Base-by-base conservation (phyloP, 441 rosid genomes). In the Erodium chrysanthum region DNA sequence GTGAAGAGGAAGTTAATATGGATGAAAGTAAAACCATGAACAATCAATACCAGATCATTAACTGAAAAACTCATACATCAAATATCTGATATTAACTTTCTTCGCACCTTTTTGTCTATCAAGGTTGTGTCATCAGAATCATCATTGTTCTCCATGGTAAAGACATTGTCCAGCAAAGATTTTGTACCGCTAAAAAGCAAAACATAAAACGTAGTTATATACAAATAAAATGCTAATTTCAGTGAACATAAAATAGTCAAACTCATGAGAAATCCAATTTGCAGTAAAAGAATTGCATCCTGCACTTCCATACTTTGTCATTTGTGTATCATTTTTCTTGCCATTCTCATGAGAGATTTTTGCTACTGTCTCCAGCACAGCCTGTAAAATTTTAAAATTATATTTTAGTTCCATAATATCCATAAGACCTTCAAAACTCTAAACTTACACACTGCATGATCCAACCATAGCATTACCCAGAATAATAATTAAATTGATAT, bases 101-200 rank as follows among this genome's bases (percentile, higher is more conserved):
- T 31, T 59, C 69, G 2, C 50, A 92, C 99, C 94, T 88, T 88
- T 70, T 89, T 94, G 84, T 94, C 99, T 77, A 94, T 90, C 73
- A 94, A 80, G 73, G 97, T 89, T 64, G 78, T 78, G 74, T 91
- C 99, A 73, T 94, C 96, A 46, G 97, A 90, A 74, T 94, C 96
- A 75, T 91, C 97, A 81, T 87, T 92, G 8, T 54, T 54, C 72
- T 91, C 99, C 68, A 91, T 78, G 25, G 92, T 79, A 84, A 94
- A 91, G 21, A 94, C 99, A 80, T 94, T 91, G 78, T 90, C 70
- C 78, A 87, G 96, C 71, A 94, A 94, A 3, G 96, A 65, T 81
- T 83, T 87, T 21, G 96, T 89, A 68, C 84, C 89, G 60, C 97
- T 94, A 74, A 8, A 18, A 11, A 44, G 62, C 68, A 73, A 44